Conservation (phyloP, 176 grass and related monocot species). For the Dendrocalamus sinicus region DNA sequence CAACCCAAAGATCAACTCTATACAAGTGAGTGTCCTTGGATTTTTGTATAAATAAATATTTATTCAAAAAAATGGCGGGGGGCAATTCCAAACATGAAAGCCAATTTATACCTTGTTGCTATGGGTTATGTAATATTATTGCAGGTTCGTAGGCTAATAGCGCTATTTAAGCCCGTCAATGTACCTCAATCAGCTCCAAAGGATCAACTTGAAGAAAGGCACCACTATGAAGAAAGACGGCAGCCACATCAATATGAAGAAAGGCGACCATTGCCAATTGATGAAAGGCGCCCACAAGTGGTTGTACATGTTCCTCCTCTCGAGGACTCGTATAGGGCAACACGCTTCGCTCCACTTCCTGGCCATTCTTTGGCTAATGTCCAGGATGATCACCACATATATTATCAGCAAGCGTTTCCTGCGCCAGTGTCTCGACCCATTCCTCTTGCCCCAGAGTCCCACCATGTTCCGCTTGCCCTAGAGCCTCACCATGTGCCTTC, state of each 20-base stretch:
- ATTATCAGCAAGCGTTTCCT: constrained; percentile 42
- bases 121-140: constrained; percentile 27
- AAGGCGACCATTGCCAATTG: constrained; percentile 39
- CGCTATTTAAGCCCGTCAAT: constrained; percentile 49
- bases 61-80: constrained; percentile 22
- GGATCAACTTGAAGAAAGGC: constrained; percentile 30
- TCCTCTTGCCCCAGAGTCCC: constrained; percentile 31
- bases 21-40: constrained; percentile 52
- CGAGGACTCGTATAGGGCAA: constrained; percentile 51
- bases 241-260: constrained; percentile 41
- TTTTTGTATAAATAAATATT: constrained; percentile 3
- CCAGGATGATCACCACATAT: constrained; percentile 40
- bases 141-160: constrained; percentile 63
- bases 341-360: constrained; percentile 41
- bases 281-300: constrained; percentile 38
- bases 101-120: constrained; percentile 30
- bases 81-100: constrained; percentile 7
- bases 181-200: constrained; percentile 36
- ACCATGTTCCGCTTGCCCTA: constrained; percentile 3
- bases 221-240: constrained; percentile 37
- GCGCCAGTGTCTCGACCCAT: constrained; percentile 31
- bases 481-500: constrained; percentile 20
- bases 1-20: constrained; percentile 60
- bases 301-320: constrained; percentile 44
- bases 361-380: constrained; percentile 33